Base-by-base conservation (phyloP, 331 rosid species). In the Pyrus hybrid region DNA sequence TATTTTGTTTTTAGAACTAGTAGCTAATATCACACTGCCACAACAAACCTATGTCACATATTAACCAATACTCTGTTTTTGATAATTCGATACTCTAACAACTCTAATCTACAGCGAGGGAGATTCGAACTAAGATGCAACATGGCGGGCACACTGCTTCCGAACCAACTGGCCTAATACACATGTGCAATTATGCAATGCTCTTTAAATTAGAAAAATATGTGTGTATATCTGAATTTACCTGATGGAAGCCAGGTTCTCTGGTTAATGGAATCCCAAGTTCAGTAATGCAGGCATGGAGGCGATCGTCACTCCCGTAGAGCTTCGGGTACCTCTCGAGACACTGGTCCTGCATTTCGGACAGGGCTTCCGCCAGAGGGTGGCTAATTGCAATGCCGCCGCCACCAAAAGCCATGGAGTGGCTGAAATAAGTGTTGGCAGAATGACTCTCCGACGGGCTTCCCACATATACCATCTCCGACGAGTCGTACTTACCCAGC, bases 191-290 rank as follows among this genome's bases (percentile, higher is more conserved):
- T 0, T 32, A n/a, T 2, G 1, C 53, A 71, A 33, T 57, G 29
- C 71, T 67, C 71, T 4, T 21, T n/a, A 33, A 67, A 67, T 12
- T 14, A 37, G 29, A 64, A 16, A 64, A 45, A 26, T 0, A 29
- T 63, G 64, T 6, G 13, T 58, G 25, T 58, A 22, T 4, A 71
- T 1, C 20, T 18, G 33, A 16, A 4, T 64, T 26, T 66, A 91
- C 96, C 96, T 91, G 96, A 84, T 91, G 96, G 80, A 91, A 91
- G 65, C 93, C 96, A 61, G 66, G 88, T 67, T 91, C 93, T 85
- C 89, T 74, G 26, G 82, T 80, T 63, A 91, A 75, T 4, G 96
- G 96, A 74, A 90, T 68, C 13, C 96, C 93, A 54, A 90, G 88
- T 78, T 90, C 96, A 63, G 93, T 81, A 75, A 90, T 90, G 84